Evolutionary conservation across 306 rosid species (phyloP).

Genomic region (Malus sylvestris): DNA sequence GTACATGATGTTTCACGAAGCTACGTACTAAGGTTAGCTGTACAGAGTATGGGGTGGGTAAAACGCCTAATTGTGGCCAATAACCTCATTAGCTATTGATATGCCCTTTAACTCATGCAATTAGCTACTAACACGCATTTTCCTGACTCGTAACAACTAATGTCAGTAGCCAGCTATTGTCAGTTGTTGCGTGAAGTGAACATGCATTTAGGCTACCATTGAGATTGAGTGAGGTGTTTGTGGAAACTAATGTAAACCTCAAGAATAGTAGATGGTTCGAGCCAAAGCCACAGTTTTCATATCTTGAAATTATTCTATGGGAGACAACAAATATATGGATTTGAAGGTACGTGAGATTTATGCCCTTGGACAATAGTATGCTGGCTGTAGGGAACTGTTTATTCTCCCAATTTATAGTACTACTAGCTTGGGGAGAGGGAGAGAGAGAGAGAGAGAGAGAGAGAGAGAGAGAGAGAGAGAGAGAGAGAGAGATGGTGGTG

Average conservation of each 20-base stretch:
- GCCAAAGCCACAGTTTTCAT: neutral
- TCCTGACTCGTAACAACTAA: neutral
- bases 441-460: too few relatives aligned
- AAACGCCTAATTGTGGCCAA: neutral
- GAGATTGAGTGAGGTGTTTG: neutral
- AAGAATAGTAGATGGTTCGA: neutral
- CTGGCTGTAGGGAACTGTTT: neutral
- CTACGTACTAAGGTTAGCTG: neutral
- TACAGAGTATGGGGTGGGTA: neutral
- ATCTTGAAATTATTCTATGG: neutral
- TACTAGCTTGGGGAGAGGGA: neutral
- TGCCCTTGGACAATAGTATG: neutral
- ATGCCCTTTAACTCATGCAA: neutral
- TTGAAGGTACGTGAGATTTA: neutral
- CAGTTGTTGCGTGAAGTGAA: neutral
- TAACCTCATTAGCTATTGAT: neutral
- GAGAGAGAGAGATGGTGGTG: neutral
- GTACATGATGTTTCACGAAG: neutral
- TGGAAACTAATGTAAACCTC: neutral
- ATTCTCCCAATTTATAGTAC: neutral
- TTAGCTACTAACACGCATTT: too few relatives aligned
- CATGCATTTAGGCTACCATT: neutral
- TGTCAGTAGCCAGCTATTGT: neutral
- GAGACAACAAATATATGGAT: neutral
- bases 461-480: too few relatives aligned